Percentiles rank a stretch among this genome's conserved stretches.
These are phyloP conservation scores for Malassezia caprae DNA, from an alignment of 1,284 basidiomycete genomes.

Conservation along the genomic window DNA sequence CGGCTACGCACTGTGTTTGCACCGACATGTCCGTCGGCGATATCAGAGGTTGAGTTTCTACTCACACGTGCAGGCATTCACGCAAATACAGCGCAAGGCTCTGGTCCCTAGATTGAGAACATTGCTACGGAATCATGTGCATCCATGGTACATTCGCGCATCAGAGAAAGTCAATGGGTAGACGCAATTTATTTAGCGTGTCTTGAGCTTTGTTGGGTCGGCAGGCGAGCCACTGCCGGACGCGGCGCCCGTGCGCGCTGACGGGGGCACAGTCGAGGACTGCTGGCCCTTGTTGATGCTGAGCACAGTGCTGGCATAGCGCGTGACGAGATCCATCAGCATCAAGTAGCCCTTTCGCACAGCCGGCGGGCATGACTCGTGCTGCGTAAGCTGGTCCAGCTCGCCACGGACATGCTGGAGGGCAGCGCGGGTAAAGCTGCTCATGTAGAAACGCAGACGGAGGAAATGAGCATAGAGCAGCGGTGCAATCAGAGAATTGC, in stretches of 20 bases:
- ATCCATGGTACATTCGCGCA: neutral
- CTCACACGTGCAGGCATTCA: slow-evolving; percentile 1
- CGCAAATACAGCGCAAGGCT: neutral
- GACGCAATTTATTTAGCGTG: slow-evolving; percentile 2
- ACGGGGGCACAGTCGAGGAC: slow-evolving; percentile 3
- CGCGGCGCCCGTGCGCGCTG: slow-evolving; percentile 8
- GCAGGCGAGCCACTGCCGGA: neutral
- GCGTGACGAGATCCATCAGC: slow-evolving; percentile 35
- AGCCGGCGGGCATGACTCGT: slow-evolving; percentile 36
- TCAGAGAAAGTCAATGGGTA: neutral
- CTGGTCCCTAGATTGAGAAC: neutral
- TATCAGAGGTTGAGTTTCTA: neutral
- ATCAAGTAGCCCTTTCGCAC: slow-evolving; percentile 42
- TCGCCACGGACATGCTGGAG: slow-evolving; percentile 39
- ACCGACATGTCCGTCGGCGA: neutral
- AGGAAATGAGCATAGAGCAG: slow-evolving; percentile 46
- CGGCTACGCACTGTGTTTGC: slow-evolving; percentile 12
- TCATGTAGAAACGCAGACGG: slow-evolving; percentile 46
- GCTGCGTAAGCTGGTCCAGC: slow-evolving; percentile 33
- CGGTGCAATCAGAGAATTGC: slow-evolving; percentile 42
- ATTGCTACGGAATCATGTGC: neutral
- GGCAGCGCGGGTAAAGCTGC: slow-evolving; percentile 42
- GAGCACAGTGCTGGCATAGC: slow-evolving; percentile 44
- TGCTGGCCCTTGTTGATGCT: slow-evolving; percentile 25
- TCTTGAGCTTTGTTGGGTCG: slow-evolving; percentile 15